phyloP scores from a whole-genome alignment of 345 rosid genomes.

The Cochlearia excelsa region DNA sequence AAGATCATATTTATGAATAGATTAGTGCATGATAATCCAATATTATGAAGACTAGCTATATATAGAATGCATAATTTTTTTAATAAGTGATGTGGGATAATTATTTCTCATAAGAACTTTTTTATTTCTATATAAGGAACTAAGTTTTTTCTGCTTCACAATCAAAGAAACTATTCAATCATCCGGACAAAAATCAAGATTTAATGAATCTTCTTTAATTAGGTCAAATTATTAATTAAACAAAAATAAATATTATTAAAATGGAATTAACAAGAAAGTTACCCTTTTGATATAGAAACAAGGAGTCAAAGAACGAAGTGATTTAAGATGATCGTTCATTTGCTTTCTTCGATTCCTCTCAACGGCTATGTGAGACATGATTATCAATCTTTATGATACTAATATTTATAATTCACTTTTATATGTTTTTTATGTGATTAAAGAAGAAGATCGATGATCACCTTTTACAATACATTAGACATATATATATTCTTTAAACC shows the following conservation, averaged over 20 bases:
- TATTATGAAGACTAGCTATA: too few species aligned
- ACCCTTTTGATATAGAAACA: conserved; percentile 93
- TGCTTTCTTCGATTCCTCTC: conserved; percentile 94
- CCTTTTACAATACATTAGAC: conserved; percentile 17
- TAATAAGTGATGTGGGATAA: too few species aligned
- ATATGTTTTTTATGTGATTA: conserved; percentile 1
- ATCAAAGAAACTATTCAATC: too few species aligned
- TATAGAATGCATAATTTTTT: too few species aligned
- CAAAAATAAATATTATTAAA: background rate
- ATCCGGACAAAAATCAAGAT: too few species aligned
- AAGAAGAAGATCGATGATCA: conserved; percentile 18
- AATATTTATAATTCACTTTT: background rate
- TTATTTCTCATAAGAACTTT: too few species aligned
- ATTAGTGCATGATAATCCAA: too few species aligned
- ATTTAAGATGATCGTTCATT: conserved; percentile 91
- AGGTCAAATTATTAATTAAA: too few species aligned
- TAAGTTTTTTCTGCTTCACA: too few species aligned
- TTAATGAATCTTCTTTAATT: too few species aligned
- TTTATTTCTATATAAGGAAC: too few species aligned
- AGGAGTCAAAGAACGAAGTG: conserved; percentile 85
- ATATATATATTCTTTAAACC: conserved; percentile 9
- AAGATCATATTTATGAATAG: too few species aligned
- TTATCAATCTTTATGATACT: background rate
- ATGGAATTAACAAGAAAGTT: conserved; percentile 1
- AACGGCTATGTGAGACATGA: conserved; percentile 85